Conservation (phyloP, 352 stramenopile genomes). For the Phytopythium ostracodes region DNA sequence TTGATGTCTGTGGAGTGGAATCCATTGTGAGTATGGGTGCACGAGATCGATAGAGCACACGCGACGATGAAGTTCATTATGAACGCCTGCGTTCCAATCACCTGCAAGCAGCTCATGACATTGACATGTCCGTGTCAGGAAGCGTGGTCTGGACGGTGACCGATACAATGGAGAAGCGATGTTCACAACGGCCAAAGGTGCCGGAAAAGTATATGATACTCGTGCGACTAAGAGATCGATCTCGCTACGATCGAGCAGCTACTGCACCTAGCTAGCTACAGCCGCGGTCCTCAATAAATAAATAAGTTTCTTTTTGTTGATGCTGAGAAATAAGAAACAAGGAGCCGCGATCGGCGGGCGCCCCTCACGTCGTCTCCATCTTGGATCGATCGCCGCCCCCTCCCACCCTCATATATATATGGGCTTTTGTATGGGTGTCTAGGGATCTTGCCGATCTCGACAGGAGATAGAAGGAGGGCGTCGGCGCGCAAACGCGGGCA, state of each 20-base stretch:
- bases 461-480: background rate
- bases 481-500: background rate
- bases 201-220: conserved; percentile 1
- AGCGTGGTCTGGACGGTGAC: too few relatives aligned
- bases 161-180: background rate
- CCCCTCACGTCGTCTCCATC: background rate
- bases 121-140: too few relatives aligned
- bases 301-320: conserved; percentile 3
- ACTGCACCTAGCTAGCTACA: background rate
- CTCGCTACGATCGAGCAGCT: background rate
- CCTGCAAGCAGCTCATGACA: too few relatives aligned
- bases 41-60: background rate
- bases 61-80: background rate
- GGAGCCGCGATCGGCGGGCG: background rate
- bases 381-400: background rate
- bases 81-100: too few relatives aligned
- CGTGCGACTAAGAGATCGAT: background rate
- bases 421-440: background rate
- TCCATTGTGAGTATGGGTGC: too few relatives aligned
- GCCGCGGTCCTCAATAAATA: background rate
- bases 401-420: conserved; percentile 5
- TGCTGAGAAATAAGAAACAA: background rate
- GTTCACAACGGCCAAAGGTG: background rate
- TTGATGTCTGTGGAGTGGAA: too few relatives aligned
- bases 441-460: background rate